Percentiles rank a stretch among this genome's conserved stretches.
phyloP scores from a whole-genome alignment of 345 rosid species.

The Bruguiera parviflora region DNA sequence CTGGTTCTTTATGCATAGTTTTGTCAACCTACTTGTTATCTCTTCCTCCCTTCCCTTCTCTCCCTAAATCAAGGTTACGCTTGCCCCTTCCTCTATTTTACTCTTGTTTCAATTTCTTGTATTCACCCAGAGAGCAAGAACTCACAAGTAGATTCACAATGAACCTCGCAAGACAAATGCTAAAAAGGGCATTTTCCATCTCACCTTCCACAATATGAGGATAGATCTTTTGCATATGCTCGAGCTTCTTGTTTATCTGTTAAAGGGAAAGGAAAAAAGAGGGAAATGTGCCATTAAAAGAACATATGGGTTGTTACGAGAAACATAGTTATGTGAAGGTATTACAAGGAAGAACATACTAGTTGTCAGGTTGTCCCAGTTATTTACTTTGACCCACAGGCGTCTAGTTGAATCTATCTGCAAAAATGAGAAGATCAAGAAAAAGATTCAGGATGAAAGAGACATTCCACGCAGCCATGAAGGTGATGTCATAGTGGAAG shows the following conservation, averaged over 20 bases:
- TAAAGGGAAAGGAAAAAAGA: not conserved
- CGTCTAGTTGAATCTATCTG: conserved; percentile 52
- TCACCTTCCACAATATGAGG: conserved; percentile 95
- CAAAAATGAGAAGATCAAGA: conserved; percentile 20
- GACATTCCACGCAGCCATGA: not conserved
- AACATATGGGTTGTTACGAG: conserved; percentile 40
- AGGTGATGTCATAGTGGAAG: not conserved
- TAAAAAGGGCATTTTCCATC: conserved; percentile 16
- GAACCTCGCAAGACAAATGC: not conserved
- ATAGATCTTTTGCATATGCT: conserved; percentile 74
- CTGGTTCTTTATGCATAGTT: not conserved
- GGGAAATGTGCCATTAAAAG: not conserved
- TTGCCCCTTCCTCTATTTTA: too few relatives aligned
- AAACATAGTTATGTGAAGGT: not conserved
- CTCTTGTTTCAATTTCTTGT: too few relatives aligned
- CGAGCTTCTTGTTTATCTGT: conserved; percentile 87
- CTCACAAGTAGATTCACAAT: too few relatives aligned
- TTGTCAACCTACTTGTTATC: not conserved
- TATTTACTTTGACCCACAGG: conserved; percentile 66
- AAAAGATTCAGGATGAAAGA: not conserved
- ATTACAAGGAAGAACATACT: conserved; percentile 35
- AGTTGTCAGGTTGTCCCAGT: conserved; percentile 52
- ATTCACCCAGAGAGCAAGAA: too few relatives aligned
- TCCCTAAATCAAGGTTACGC: too few relatives aligned
- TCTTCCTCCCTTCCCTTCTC: too few relatives aligned